phyloP scores from a whole-genome alignment of 2,329 filamentous ascomycete genomes.

The Monilinia fructigena region DNA sequence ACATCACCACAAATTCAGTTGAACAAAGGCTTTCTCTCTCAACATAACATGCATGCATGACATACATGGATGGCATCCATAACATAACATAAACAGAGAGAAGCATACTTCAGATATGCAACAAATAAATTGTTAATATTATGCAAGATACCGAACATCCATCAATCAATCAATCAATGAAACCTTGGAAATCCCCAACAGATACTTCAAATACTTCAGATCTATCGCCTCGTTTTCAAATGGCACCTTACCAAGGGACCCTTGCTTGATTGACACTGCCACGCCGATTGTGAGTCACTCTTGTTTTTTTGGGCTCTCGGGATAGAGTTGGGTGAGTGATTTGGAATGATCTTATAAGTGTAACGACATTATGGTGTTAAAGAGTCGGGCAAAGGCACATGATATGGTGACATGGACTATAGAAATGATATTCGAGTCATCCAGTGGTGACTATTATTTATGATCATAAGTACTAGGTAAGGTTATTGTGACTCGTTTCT shows the following conservation, averaged over 20 bases:
- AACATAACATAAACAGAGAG: neutral
- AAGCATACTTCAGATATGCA: neutral
- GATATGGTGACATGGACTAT: neutral
- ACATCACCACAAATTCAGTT: neutral
- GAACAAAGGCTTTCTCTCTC: neutral
- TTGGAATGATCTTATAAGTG: neutral
- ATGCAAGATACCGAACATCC: neutral
- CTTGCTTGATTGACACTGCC: conserved; percentile 12
- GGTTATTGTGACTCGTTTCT: neutral
- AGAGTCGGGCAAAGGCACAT: neutral
- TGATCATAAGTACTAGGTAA: no score
- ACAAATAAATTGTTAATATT: neutral
- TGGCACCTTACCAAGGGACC: conserved; percentile 8
- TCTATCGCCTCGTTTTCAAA: conserved; percentile 6
- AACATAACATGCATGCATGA: neutral
- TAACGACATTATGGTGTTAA: neutral
- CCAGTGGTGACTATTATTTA: conserved; percentile 6
- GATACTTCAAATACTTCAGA: neutral
- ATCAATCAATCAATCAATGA: neutral
- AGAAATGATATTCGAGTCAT: conserved; percentile 4
- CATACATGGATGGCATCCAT: no score
- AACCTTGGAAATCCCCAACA: neutral
- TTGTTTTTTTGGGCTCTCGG: neutral
- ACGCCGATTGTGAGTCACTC: conserved; percentile 14
- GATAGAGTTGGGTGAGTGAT: neutral